Conservation (phyloP, 805 yeast genomes). For the Candida hungchunana region DNA sequence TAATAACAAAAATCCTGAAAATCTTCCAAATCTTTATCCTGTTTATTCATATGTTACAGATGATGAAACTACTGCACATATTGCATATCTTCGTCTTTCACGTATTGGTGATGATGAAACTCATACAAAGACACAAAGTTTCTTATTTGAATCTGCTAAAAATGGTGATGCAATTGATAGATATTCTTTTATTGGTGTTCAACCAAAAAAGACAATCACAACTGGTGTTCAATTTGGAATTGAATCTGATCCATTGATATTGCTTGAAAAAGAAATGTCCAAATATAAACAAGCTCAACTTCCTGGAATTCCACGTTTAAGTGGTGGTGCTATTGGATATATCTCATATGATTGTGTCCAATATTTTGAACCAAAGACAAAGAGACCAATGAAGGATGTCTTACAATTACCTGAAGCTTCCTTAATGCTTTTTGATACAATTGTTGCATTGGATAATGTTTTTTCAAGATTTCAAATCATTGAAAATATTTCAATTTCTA, state of each 20-base stretch:
- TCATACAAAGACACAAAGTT: conserved; percentile 55
- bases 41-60: conserved; percentile 70
- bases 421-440: conserved; percentile 84
- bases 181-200: conserved; percentile 85
- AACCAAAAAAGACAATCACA: conserved; percentile 74
- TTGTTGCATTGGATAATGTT: conserved; percentile 91
- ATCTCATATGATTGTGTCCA: conserved; percentile 95
- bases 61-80: conserved; percentile 82
- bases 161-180: conserved; percentile 88
- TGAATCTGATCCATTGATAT: conserved; percentile 67
- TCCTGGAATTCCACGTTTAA: conserved; percentile 77
- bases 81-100: conserved; percentile 82
- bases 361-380: conserved; percentile 92
- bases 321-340: conserved; percentile 97
- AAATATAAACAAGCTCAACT: conserved; percentile 63
- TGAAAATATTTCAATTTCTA: conserved; percentile 59
- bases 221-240: conserved; percentile 69
- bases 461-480: conserved; percentile 90
- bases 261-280: conserved; percentile 71
- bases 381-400: conserved; percentile 68
- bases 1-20: conserved; percentile 18
- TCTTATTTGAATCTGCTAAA: conserved; percentile 82
- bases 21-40: conserved; percentile 69
- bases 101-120: conserved; percentile 48
- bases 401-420: conserved; percentile 87